Percentiles rank a stretch among this genome's conserved stretches.
Conservation (phyloP, 345 rosid genomes). For the Lagerstroemia speciosa region DNA sequence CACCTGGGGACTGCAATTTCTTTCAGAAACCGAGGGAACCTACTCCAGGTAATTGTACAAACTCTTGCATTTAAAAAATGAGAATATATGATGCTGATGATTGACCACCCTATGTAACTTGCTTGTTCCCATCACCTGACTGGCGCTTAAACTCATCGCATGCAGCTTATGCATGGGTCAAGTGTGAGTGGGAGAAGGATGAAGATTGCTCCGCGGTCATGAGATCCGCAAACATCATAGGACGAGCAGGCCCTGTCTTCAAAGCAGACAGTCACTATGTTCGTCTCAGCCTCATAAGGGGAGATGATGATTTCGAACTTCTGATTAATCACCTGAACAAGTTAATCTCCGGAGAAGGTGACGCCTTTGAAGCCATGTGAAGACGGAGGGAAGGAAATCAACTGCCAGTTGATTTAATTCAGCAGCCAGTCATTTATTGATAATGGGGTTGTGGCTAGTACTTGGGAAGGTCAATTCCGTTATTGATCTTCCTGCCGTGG, state of each 20-base stretch:
- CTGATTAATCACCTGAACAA: constrained; percentile 21
- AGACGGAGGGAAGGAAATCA: neutral
- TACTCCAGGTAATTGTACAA: constrained; percentile 24
- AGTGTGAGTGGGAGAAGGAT: constrained; percentile 50
- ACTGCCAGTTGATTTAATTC: neutral
- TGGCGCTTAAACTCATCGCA: neutral
- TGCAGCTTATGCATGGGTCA: constrained; percentile 69
- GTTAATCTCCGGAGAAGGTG: constrained; percentile 21
- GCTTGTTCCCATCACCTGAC: neutral
- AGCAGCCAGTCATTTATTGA: neutral
- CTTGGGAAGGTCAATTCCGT: neutral
- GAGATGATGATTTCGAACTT: constrained; percentile 49
- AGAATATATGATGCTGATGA: no score
- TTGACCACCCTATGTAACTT: constrained; percentile 18
- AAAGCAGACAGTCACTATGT: constrained; percentile 28
- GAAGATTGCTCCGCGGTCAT: constrained; percentile 37
- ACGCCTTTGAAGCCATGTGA: neutral
- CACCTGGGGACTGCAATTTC: constrained; percentile 35
- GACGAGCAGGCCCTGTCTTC: constrained; percentile 34
- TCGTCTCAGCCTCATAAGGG: constrained; percentile 46
- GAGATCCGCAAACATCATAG: constrained; percentile 32
- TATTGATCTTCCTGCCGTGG: no score
- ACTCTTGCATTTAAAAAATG: constrained; percentile 20
- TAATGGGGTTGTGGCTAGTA: neutral
- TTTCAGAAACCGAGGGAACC: constrained; percentile 24